Evolutionary conservation across 805 yeast species (phyloP), one percentile per base, ranked within the genome.

Genomic region (Metschnikowia noctiluminum): DNA sequence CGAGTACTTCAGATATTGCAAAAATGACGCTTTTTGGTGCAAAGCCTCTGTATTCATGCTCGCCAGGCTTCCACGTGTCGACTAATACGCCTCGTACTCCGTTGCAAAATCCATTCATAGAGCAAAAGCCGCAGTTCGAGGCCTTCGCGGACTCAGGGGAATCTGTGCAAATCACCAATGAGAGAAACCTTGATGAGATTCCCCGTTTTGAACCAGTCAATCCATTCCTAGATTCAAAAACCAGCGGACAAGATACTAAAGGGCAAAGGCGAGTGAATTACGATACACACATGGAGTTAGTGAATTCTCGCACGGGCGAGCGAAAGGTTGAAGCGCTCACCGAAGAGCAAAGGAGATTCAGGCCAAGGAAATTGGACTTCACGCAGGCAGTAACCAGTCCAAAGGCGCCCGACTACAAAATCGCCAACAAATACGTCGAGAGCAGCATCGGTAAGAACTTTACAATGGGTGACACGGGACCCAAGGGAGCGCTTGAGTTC

Each of bases 381-480:
- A 45, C 55, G 55, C 57, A 27, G 50, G 54, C 40, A 49, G 58
- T 43, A 49, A 34, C 40, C 14, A 28, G 47, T 8, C 46, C 52
- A 13, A 37, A 28, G 15, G 37, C 48, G 34, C 49, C 43, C n/a
- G 49, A 54, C 39, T 52, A 45, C 36, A 47, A 49, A 28, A 53
- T 55, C 8, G 47, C 60, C 9, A 47, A 55, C 40, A 49, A 50
- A 40, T 57, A 43, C 37, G 42, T 57, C n/a, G 56, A 48, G 28
- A 51, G 49, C 32, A 46, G 37, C 38, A 55, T 57, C 31, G 60
- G 60, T 12, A 50, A 37, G 35, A 57, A 51, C 34, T 57, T 57
- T 34, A 40, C 52, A 30, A 44, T 53, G 54, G 52, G 50, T 8
- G 46, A 43, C 14, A 13, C 48, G 34, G 50, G 42, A 32, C 46